Conservation (phyloP, 228 moss, liverwort and hornwort species). For the Sphagnum fallax region DNA sequence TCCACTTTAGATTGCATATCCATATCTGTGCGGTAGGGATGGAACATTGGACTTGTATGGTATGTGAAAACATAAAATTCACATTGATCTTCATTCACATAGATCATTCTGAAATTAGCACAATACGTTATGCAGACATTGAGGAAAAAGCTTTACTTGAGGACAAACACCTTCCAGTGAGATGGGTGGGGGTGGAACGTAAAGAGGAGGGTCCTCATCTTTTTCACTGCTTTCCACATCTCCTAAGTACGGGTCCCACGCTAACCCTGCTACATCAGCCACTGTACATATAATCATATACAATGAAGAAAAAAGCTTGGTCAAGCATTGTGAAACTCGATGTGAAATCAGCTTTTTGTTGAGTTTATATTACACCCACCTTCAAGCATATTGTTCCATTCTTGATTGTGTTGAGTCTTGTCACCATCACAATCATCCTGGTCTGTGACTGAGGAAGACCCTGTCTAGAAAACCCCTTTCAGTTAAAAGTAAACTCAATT, state of each 20-base stretch:
- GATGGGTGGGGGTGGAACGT: slow-evolving; percentile 54
- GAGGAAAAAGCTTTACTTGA: not conserved
- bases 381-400: not conserved
- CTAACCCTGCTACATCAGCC: slow-evolving; percentile 8
- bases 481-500: no score
- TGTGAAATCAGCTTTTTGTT: not conserved
- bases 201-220: slow-evolving; percentile 54
- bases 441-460: no score
- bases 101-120: not conserved
- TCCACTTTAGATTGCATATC: slow-evolving; percentile 53
- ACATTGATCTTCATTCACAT: no score
- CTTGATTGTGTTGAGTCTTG: not conserved
- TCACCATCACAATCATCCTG: no score
- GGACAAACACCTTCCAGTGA: slow-evolving; percentile 39
- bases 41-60: no score
- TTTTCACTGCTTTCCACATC: slow-evolving; percentile 61
- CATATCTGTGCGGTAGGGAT: slow-evolving; percentile 10
- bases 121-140: not conserved
- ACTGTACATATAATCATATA: not conserved
- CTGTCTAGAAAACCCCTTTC: no score
- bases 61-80: no score
- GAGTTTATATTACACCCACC: not conserved
- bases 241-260: slow-evolving; percentile 58
- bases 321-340: not conserved
- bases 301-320: not conserved